phyloP scores from a whole-genome alignment of 2,329 filamentous ascomycete genomes.

The Pestalotiopsis fici region DNA sequence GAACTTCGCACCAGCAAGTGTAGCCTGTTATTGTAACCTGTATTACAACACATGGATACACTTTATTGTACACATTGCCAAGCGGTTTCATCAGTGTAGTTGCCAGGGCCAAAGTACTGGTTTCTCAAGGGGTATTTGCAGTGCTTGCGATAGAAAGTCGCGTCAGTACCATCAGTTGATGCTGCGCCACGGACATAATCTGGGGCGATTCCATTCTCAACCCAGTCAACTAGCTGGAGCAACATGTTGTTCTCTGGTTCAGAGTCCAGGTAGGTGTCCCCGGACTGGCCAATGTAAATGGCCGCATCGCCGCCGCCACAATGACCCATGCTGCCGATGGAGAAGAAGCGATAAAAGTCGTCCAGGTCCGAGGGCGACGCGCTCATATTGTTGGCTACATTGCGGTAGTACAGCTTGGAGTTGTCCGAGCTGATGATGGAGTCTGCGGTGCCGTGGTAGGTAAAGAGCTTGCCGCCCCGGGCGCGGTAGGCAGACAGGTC shows the following conservation, averaged over 20 bases:
- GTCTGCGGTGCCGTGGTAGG: slow-evolving; percentile 45
- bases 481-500: slow-evolving; percentile 35
- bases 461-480: slow-evolving; percentile 44
- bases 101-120: slow-evolving; percentile 13
- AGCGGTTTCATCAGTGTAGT: neutral
- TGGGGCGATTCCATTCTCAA: slow-evolving; percentile 42
- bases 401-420: slow-evolving; percentile 47
- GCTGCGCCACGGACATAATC: slow-evolving; percentile 26
- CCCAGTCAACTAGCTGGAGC: slow-evolving; percentile 47
- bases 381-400: slow-evolving; percentile 43
- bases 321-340: slow-evolving; percentile 52
- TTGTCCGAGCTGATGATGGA: slow-evolving; percentile 43
- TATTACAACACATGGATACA: too few relatives aligned
- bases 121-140: slow-evolving; percentile 18
- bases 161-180: slow-evolving; percentile 9
- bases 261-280: slow-evolving; percentile 15
- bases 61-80: neutral
- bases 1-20: too few relatives aligned
- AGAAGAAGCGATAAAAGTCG: slow-evolving; percentile 51
- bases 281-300: slow-evolving; percentile 25
- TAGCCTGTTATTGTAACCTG: too few relatives aligned
- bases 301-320: slow-evolving; percentile 47
- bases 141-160: slow-evolving; percentile 16
- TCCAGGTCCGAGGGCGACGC: slow-evolving; percentile 34
- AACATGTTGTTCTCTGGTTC: slow-evolving; percentile 43